Evolutionary conservation across 2,329 filamentous ascomycete genomes (phyloP), one percentile per base, ranked within the genome.

Genomic region (Diaporthe citriasiana): DNA sequence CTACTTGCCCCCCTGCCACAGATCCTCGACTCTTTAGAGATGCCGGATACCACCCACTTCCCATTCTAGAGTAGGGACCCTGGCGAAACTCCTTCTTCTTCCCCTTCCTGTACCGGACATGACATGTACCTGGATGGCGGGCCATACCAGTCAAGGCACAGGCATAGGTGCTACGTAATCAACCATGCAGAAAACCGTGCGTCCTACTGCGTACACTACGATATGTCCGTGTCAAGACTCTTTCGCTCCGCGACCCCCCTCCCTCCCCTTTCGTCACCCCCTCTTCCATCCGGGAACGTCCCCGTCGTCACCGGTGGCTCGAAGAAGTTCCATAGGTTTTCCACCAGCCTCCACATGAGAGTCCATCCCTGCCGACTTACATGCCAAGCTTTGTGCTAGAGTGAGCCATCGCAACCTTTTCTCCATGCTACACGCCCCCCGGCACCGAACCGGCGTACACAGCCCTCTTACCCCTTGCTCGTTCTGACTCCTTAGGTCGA

Each of bases 311-410:
- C 63, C 53, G 53, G 30, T 45, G 27, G 35, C 53, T 47, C 45
- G 22, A 71, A 71, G 70, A 71, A 40, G 65, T 73, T 75, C 74
- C 71, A 63, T 55, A 57, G 57, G 42, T 73, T 63, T 53, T 69
- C 66, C 57, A 56, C 65, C 63, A 30, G 53, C 55, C 56, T 73
- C 71, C 71, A 59, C 66, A 51, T 3, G 35, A 30, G 22, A 70
- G 3, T 38, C 57, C 56, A 74, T 73, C 68, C 63, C 63, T 68
- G 63, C 47, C 47, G 33, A 68, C 63, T 30, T 72, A 70, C 72
- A 74, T 71, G 74, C 72, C 74, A 74, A 74, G 74, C 74, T 74
- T 75, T 75, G 47, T 59, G 66, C 72, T 71, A 74, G 69, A 65
- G 68, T 70, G 74, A 69, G 63, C 60, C 72, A 71, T 75, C 60